Conservation (phyloP, 306 rosid genomes). For the Pueraria montana region DNA sequence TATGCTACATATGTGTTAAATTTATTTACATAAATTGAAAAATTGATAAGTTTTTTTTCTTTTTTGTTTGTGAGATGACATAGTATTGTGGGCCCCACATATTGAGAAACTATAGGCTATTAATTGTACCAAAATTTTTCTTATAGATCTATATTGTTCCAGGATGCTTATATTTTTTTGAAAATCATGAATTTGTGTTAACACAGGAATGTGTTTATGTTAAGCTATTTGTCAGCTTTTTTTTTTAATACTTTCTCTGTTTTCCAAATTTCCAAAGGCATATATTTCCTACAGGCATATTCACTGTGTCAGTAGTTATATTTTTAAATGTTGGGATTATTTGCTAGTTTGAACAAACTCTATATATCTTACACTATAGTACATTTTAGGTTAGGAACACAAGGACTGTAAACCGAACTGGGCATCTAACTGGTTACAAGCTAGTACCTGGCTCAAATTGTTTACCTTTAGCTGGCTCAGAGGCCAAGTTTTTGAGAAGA, state of each 20-base stretch:
- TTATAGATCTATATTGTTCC: neutral
- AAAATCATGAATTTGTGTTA: neutral
- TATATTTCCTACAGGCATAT: constrained; percentile 17
- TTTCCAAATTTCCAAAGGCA: constrained; percentile 22
- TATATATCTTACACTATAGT: constrained; percentile 16
- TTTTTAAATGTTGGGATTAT: neutral
- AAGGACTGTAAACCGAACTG: constrained; percentile 79
- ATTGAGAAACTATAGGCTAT: constrained; percentile 1
- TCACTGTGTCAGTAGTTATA: neutral
- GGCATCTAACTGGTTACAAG: constrained; percentile 81
- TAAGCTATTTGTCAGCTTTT: neutral
- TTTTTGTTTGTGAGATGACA: too few relatives aligned
- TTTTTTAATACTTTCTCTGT: constrained; percentile 6
- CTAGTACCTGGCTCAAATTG: constrained; percentile 90
- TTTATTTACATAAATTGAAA: constrained; percentile 1
- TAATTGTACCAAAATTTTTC: neutral
- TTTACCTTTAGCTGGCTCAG: constrained; percentile 82
- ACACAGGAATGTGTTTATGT: neutral
- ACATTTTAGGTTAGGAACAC: constrained; percentile 77
- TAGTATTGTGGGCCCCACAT: neutral
- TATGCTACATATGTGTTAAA: constrained; percentile 11
- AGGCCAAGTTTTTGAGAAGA: constrained; percentile 85
- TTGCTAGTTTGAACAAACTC: constrained; percentile 42
- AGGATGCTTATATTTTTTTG: neutral
- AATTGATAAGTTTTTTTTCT: neutral